Evolutionary conservation across 805 yeast species (phyloP).

Genomic region (Yarrowia hollandica): DNA sequence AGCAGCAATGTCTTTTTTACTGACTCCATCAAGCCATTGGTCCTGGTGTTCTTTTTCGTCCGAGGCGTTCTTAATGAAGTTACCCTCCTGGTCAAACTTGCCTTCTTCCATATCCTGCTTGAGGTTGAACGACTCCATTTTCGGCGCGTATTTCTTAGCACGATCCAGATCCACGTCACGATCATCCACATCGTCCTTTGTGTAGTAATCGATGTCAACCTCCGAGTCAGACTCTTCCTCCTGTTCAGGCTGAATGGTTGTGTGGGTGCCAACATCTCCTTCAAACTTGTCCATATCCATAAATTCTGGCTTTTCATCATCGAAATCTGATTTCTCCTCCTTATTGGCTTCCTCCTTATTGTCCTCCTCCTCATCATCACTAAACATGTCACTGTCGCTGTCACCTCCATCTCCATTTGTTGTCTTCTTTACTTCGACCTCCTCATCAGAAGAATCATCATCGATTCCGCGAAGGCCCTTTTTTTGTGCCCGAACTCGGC

Average conservation of each 20-base stretch:
- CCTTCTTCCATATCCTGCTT: slow-evolving; percentile 60
- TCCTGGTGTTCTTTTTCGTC: slow-evolving; percentile 45
- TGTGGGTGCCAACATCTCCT: slow-evolving; percentile 31
- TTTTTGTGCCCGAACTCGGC: slow-evolving; percentile 30
- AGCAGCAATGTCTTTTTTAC: slow-evolving; percentile 43
- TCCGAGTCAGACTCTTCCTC: slow-evolving; percentile 37
- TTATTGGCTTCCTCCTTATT: slow-evolving; percentile 37
- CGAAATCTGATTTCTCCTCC: slow-evolving; percentile 6
- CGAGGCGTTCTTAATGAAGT: slow-evolving; percentile 49
- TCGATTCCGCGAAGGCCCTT: slow-evolving; percentile 28
- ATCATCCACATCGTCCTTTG: slow-evolving; percentile 33
- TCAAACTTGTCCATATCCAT: slow-evolving; percentile 47
- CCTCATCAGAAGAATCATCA: slow-evolving; percentile 22
- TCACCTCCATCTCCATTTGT: slow-evolving; percentile 42
- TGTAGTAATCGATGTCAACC: slow-evolving; percentile 37
- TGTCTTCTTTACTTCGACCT: slow-evolving; percentile 32
- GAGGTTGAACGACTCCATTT: slow-evolving; percentile 64
- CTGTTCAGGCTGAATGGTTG: slow-evolving; percentile 31
- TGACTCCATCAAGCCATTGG: slow-evolving; percentile 44
- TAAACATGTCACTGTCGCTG: slow-evolving; percentile 41
- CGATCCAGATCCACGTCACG: slow-evolving; percentile 33
- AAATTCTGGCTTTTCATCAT: slow-evolving; percentile 35
- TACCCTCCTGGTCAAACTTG: slow-evolving; percentile 60
- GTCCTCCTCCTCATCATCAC: slow-evolving; percentile 34
- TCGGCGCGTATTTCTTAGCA: slow-evolving; percentile 39